These are phyloP conservation scores for Pichia paraexigua DNA, from an alignment of 805 yeast species.

Conservation along the genomic window DNA sequence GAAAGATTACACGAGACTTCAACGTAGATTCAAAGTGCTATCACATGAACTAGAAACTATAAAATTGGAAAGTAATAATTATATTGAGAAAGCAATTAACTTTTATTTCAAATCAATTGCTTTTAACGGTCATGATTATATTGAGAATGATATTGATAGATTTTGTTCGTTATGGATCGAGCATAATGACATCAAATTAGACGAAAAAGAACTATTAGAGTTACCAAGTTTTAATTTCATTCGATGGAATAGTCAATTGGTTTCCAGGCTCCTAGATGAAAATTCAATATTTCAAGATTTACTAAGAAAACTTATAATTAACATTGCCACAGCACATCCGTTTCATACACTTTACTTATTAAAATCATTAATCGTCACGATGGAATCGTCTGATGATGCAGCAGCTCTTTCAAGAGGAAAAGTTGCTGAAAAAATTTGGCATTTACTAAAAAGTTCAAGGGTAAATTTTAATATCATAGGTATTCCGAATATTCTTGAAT, in stretches of 20 bases:
- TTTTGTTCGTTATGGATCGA: conserved; percentile 83
- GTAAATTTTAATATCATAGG: conserved; percentile 9
- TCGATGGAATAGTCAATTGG: conserved; percentile 77
- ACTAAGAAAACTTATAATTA: conserved; percentile 29
- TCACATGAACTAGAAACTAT: conserved; percentile 35
- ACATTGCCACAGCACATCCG: conserved; percentile 52
- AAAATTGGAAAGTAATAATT: conserved; percentile 29
- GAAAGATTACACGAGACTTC: conserved; percentile 42
- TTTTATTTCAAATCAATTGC: conserved; percentile 53
- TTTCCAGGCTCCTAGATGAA: conserved; percentile 57
- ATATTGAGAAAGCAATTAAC: conserved; percentile 43
- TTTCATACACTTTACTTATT: conserved; percentile 62
- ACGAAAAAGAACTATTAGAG: conserved; percentile 30
- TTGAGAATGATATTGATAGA: conserved; percentile 57
- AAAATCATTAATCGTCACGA: conserved; percentile 42
- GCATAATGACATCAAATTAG: conserved; percentile 25
- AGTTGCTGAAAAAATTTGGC: conserved; percentile 47
- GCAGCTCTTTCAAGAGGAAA: conserved; percentile 37
- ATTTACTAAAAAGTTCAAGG: conserved; percentile 22
- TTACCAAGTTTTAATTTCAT: conserved; percentile 58
- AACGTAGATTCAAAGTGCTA: conserved; percentile 43
- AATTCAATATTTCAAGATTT: conserved; percentile 44
- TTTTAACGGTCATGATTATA: conserved; percentile 30
- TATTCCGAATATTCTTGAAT: conserved; percentile 26
- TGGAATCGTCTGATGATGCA: conserved; percentile 28